A percentile compares a stretch with the other conserved stretches of the same genome.
phyloP scores from a whole-genome alignment of 2,329 filamentous ascomycete genomes.

The Neophaeococcomyces aloes region DNA sequence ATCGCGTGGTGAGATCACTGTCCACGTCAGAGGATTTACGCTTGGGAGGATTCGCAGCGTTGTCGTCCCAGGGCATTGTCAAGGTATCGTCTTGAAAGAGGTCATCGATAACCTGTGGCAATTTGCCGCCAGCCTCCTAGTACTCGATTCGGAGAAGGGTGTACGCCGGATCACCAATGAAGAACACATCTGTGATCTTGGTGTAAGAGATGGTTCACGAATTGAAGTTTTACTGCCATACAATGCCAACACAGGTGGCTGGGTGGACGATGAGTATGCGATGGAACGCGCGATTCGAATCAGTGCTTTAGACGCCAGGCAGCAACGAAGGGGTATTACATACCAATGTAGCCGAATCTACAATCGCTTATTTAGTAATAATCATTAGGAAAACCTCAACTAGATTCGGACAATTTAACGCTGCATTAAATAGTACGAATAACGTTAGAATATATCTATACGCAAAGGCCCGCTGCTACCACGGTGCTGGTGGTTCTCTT shows the following conservation, averaged over 20 bases:
- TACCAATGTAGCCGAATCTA: too few relatives aligned
- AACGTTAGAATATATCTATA: too few relatives aligned
- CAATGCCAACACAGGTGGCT: not conserved
- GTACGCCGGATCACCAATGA: not conserved
- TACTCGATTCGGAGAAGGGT: too few relatives aligned
- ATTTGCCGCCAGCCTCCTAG: not conserved
- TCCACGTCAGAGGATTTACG: not conserved
- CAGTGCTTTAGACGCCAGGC: not conserved
- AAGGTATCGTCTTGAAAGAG: not conserved
- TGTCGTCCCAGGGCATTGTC: not conserved
- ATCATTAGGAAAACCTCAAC: too few relatives aligned
- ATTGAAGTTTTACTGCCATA: not conserved
- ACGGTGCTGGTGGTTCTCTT: too few relatives aligned
- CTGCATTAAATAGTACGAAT: too few relatives aligned
- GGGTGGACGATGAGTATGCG: not conserved
- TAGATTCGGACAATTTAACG: too few relatives aligned
- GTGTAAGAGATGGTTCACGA: not conserved
- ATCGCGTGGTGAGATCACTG: not conserved
- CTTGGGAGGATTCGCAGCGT: not conserved
- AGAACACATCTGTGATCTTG: not conserved
- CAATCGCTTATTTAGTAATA: too few relatives aligned
- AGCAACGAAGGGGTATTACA: too few relatives aligned
- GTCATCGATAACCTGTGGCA: not conserved
- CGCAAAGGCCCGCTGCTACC: too few relatives aligned
- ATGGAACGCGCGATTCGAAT: not conserved